Percentiles rank a stretch among this genome's conserved stretches.
phyloP scores from a whole-genome alignment of 2,329 filamentous ascomycete species.

The Rhynchosporium agropyri region DNA sequence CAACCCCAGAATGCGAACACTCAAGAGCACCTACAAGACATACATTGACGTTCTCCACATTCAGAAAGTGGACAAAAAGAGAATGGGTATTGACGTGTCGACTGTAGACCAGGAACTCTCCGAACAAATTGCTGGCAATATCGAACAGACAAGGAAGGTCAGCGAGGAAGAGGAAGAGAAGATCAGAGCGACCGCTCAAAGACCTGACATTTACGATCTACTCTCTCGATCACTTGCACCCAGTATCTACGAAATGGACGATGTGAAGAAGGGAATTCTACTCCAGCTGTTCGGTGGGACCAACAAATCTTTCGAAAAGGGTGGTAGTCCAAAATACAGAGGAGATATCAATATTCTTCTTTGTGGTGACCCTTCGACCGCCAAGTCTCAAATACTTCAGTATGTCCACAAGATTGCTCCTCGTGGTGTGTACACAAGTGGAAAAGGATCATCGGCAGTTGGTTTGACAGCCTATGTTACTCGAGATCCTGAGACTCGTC shows the following conservation, averaged over 20 bases:
- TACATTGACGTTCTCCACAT: conserved; percentile 95
- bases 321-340: conserved; percentile 91
- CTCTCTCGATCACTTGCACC: conserved; percentile 88
- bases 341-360: conserved; percentile 97
- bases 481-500: conserved; percentile 71
- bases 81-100: conserved; percentile 86
- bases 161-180: conserved; percentile 84
- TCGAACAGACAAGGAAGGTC: conserved; percentile 83
- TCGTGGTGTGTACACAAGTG: conserved; percentile 77
- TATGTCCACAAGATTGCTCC: conserved; percentile 99
- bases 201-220: conserved; percentile 90
- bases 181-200: conserved; percentile 78
- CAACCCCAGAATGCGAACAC: conserved; percentile 86
- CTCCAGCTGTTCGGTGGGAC: conserved; percentile 96
- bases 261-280: conserved; percentile 97
- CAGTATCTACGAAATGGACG: conserved; percentile 96
- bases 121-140: conserved; percentile 61
- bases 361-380: conserved; percentile 94
- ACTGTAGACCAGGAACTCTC: conserved; percentile 81
- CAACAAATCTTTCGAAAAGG: conserved; percentile 97
- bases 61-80: conserved; percentile 94
- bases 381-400: conserved; percentile 91
- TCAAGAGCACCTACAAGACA: conserved; percentile 97
- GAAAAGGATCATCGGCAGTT: conserved; percentile 75
- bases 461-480: conserved; percentile 79